Base-by-base conservation (phyloP, 352 stramenopile genomes). In the Globisporangium echinulatum region DNA sequence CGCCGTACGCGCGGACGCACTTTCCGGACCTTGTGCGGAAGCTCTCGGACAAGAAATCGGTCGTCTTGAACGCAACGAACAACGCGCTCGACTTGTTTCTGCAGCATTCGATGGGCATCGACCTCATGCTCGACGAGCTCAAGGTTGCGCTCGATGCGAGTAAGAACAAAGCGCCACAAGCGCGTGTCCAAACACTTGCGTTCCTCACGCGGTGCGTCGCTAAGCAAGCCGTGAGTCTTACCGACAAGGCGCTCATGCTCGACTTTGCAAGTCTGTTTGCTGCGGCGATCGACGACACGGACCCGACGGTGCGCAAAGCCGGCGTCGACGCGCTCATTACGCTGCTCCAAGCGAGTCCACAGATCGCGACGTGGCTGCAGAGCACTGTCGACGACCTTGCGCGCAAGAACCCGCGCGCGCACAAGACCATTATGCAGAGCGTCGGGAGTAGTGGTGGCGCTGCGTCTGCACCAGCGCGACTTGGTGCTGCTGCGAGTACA, bases 81-180 rank as follows among this genome's bases (percentile, higher is more conserved):
- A 90, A 85, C 50, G 75, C 85, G 4, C 56, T 96, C 7, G 86
- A 96, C 54, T 43, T 87, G 54, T 93, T 96, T 55, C 61, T 92
- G 13, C 72, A 90, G 64, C 78, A 94, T 57, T 75, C 79, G 1
- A 77, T 96, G 82, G 71, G 70, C n/a, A 85, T 96, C 59, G 86
- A 96, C 40, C 78, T 88, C 71, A 90, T 94, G 81, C 87, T 94
- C 68, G 86, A 96, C 17, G 86, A 96, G 40, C 68, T 96, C 25
- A 88, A 88, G 54, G 49, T 83, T 4, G 71, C 71, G 1, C 70
- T 90, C 7, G 83, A 94, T 62, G 58, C 77, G 5, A 71, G 71
- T 0, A 94, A 93, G 63, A 96, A 93, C 67, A 96, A 94, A 53
- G 70, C 86, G 8, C 86, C 86, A 1, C 74, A 83, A 57, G 81